Base-by-base conservation (phyloP, 495 filamentous ascomycete genomes). In the Aspergillus egyptiacus region DNA sequence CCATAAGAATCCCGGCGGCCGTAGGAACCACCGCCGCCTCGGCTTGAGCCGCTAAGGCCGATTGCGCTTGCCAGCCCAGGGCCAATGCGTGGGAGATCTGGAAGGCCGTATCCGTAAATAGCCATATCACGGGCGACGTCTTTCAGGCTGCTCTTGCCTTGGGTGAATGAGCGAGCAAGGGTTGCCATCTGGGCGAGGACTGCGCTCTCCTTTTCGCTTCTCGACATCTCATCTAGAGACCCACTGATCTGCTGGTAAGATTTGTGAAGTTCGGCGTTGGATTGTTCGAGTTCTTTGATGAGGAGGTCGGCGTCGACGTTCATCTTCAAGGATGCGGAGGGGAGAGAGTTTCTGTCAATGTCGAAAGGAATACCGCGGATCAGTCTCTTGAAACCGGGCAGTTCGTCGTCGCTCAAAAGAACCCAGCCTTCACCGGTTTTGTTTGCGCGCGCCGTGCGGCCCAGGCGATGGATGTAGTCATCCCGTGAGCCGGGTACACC, bases 341-440 rank as follows among this genome's bases (percentile, higher is more conserved):
- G 59, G 10, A 89, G 63, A 1, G 73, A 72, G 5, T 14, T 22
- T 57, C 86, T 18, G 59, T 87, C 83, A 0, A 67, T 56, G 34
- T 80, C 56, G 50, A 98, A 70, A 5, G 90, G 89, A 14, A 97
- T 73, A 8, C 65, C 57, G 3, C 49, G 46, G 9, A 96, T 74
- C 6, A 70, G 72, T 0, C 62, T 19, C 9, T 75, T 62, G 6
- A 76, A 71, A 9, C 72, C 65, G 0, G 46, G n/a, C 0, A 72
- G 32, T 61, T 96, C 87, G 10, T 70, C 48, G 6, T 79, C 61
- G n/a, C 80, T 68, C 6, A 89, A 52, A 45, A 97, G 56, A 13
- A 95, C 57, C 78, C 83, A 96, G 44, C 86, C 91, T 58, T 91
- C 76, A 55, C 93, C 93, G 33, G 74, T 64, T 61, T 87, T 87